Base-by-base conservation (phyloP, 306 rosid species). In the Mimosa pudica region DNA sequence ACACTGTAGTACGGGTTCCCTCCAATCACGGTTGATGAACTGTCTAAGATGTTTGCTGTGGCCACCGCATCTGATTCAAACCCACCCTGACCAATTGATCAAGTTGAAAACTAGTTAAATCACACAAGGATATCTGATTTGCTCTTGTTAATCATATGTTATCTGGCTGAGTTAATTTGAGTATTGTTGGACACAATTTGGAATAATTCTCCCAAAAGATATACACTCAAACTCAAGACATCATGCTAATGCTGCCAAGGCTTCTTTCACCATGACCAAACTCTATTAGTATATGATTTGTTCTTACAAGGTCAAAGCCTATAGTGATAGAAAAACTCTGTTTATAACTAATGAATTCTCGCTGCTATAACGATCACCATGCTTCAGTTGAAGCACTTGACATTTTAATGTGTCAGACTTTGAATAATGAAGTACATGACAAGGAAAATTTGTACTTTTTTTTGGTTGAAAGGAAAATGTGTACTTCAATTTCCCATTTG, bases 21-120 rank as follows among this genome's bases (percentile, higher is more conserved):
- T 10, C 72, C 89, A 1, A 89, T 4, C 67, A 36, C 85, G 0
- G 77, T 42, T 18, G 61, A 69, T 18, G 90, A 44, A 38, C 45
- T 62, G 79, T 95, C 98, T 79, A 95, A 82, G 77, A 95, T 70
- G 88, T 95, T 95, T 5, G 99, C 99, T 2, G 92, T 77, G 8
- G 99, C 99, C 44, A 95, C 99, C 0, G 77, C 93, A 3, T 87
- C 97, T 0, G 89, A 4, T 80, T 95, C 99, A 1, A 95, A 95
- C 76, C 99, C 99, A 44, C 98, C 99, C 99, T 95, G 88, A 20
- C 46, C 75, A 72, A 49, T 76, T 49, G 1, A 64, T 49, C 1
- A 58, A 75, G 71, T 57, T 58, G 83, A 78, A 42, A n/a, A 55
- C 69, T 77, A 65, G 60, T 33, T 62, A 32, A 33, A 33, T 5